Conservation (phyloP, 2,329 filamentous ascomycete species). For the Trichoderma sp. region DNA sequence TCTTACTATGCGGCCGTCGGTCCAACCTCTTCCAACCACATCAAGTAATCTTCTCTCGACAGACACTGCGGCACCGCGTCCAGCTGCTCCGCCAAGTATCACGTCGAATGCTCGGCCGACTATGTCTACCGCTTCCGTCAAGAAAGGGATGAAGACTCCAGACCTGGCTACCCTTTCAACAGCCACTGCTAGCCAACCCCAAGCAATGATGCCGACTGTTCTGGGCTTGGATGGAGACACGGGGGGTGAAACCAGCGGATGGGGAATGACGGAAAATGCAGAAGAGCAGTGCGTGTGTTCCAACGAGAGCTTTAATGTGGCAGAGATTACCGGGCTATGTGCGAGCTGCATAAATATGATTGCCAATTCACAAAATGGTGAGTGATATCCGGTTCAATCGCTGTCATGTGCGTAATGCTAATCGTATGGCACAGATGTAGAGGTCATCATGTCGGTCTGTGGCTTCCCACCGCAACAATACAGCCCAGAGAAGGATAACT, state of each 20-base stretch:
- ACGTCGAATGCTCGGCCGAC: not conserved
- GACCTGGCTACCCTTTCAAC: not conserved
- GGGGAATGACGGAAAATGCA: slow-evolving; percentile 18
- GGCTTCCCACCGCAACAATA: slow-evolving; percentile 38
- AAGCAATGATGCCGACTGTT: not conserved
- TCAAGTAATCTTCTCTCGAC: not conserved
- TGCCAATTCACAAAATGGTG: slow-evolving; percentile 38
- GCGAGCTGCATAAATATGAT: slow-evolving; percentile 42
- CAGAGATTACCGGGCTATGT: slow-evolving; percentile 42
- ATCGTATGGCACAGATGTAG: slow-evolving; percentile 35
- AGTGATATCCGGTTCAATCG: slow-evolving; percentile 25
- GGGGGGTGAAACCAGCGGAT: slow-evolving; percentile 24
- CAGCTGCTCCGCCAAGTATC: not conserved
- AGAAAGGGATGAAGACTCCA: not conserved
- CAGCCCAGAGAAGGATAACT: slow-evolving; percentile 35
- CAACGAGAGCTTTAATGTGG: slow-evolving; percentile 46
- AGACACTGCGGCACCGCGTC: not conserved
- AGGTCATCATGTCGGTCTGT: slow-evolving; percentile 41
- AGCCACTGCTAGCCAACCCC: not conserved
- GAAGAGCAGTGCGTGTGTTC: slow-evolving; percentile 43
- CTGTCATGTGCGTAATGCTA: too few species aligned
- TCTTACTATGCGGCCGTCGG: not conserved
- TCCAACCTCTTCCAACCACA: not conserved
- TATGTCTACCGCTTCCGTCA: not conserved
- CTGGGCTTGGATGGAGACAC: not conserved